Evolutionary conservation across 2,329 filamentous ascomycete genomes (phyloP).

Genomic region (Botrytis tulipae): DNA sequence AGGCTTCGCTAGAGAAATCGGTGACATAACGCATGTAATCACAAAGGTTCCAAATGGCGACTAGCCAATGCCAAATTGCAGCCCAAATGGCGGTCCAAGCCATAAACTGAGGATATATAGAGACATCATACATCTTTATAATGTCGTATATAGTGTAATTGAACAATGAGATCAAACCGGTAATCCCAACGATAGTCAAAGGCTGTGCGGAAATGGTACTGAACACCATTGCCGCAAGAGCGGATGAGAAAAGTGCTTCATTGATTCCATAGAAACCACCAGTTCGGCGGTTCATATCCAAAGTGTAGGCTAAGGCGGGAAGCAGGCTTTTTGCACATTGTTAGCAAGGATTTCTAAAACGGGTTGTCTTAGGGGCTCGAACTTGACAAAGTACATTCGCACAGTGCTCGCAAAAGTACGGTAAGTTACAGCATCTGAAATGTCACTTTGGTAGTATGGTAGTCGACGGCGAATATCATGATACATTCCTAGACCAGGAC

Average conservation of each 20-base stretch:
- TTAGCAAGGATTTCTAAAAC: background rate
- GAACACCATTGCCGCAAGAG: background rate
- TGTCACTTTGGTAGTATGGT: background rate
- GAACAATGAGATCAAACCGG: background rate
- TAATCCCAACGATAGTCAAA: background rate
- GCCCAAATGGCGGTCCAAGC: background rate
- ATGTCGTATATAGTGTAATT: background rate
- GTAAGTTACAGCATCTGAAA: background rate
- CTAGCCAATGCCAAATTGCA: background rate
- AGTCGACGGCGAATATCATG: background rate
- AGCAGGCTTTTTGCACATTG: background rate
- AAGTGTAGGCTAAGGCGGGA: background rate
- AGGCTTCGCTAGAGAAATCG: background rate
- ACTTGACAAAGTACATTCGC: background rate
- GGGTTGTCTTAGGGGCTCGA: background rate
- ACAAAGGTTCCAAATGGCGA: background rate
- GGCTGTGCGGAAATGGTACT: background rate
- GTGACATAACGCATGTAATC: background rate
- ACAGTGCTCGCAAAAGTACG: background rate
- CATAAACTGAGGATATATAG: background rate
- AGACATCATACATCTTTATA: background rate
- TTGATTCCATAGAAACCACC: background rate
- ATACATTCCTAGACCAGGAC: background rate
- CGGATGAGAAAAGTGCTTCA: background rate
- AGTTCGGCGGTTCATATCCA: background rate